A percentile compares a stretch with the other conserved stretches of the same genome.
Conservation (phyloP, 495 filamentous ascomycete species). For the Jackrogersella minutella region DNA sequence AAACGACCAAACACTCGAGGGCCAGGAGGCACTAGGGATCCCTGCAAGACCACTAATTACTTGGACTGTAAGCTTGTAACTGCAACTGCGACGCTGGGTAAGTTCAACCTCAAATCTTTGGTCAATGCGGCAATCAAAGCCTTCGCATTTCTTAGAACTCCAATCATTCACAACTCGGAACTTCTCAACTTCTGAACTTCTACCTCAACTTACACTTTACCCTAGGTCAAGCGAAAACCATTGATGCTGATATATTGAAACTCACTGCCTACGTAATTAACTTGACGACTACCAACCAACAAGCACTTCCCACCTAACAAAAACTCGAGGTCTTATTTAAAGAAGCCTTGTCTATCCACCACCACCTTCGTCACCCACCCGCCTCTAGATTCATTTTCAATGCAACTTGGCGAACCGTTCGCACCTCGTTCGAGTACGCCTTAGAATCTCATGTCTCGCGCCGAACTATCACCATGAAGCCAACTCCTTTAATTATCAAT, state of each 20-base stretch:
- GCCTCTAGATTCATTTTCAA: background rate
- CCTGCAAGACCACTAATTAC: conserved; percentile 11
- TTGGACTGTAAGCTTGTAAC: conserved; percentile 5
- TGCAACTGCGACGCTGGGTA: background rate
- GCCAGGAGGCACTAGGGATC: conserved; percentile 8
- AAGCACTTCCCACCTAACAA: no score
- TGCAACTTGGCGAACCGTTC: background rate
- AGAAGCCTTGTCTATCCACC: conserved; percentile 20
- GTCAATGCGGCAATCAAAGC: conserved; percentile 24
- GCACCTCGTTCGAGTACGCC: background rate
- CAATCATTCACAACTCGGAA: conserved; percentile 22
- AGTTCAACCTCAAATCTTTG: conserved; percentile 30
- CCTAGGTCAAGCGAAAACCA: no score
- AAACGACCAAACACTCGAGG: no score
- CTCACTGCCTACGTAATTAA: no score
- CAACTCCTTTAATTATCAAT: conserved; percentile 86
- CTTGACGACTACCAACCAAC: background rate
- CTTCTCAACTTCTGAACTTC: background rate
- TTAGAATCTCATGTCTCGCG: conserved; percentile 31
- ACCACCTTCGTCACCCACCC: background rate
- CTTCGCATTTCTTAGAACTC: conserved; percentile 23
- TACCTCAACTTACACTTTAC: background rate
- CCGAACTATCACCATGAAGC: conserved; percentile 74
- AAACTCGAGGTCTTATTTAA: conserved; percentile 15
- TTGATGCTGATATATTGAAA: no score